These are phyloP conservation scores for Passiflora organensis DNA, from an alignment of 345 rosid genomes.

Conservation along the genomic window DNA sequence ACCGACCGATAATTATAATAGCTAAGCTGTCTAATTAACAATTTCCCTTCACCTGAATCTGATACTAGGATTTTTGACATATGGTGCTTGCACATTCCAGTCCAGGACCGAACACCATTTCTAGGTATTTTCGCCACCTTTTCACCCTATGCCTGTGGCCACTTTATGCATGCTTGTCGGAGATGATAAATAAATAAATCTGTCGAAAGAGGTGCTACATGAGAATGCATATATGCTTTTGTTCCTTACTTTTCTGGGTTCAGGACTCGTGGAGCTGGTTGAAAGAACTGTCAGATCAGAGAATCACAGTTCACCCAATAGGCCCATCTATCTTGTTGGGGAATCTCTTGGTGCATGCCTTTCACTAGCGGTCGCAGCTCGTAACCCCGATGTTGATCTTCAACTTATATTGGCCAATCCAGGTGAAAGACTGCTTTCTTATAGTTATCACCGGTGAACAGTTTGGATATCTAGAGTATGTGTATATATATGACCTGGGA, in stretches of 20 bases:
- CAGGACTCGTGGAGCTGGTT: constrained; percentile 61
- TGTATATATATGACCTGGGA: no score
- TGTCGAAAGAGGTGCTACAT: no score
- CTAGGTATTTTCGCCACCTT: constrained; percentile 27
- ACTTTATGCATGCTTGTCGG: no score
- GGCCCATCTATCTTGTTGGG: constrained; percentile 78
- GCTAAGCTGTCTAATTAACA: not conserved
- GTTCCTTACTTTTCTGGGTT: constrained; percentile 1
- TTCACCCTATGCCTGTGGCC: not conserved
- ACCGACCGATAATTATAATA: not conserved
- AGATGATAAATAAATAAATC: no score
- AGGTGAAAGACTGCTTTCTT: constrained; percentile 38
- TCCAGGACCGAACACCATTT: constrained; percentile 61
- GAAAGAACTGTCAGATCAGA: constrained; percentile 47
- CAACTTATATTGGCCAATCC: constrained; percentile 63
- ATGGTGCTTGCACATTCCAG: constrained; percentile 80
- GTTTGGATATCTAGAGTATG: no score
- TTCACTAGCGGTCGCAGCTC: constrained; percentile 62
- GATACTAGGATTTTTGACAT: constrained; percentile 56
- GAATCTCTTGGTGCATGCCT: constrained; percentile 82
- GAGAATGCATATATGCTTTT: no score
- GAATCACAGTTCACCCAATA: constrained; percentile 30
- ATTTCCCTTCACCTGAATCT: not conserved
- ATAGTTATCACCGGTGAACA: no score
- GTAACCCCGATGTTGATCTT: constrained; percentile 61